Evolutionary conservation across 2,329 filamentous ascomycete genomes (phyloP), one percentile per base, ranked within the genome.

Genomic region (Nigrospora sphaerica): DNA sequence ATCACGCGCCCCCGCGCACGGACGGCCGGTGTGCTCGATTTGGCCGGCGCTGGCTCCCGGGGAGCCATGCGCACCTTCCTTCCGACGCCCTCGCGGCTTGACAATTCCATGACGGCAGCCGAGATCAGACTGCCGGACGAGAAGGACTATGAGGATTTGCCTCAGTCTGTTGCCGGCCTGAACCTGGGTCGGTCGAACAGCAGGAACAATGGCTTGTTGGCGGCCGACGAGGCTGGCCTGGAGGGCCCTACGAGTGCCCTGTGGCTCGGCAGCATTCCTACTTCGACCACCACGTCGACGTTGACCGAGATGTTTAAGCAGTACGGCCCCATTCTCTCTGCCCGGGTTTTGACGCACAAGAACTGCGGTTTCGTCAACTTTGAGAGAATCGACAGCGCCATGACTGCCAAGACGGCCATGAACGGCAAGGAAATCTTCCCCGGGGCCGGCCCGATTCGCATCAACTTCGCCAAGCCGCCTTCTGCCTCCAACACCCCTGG

Each of bases 311-410:
- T 97, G 70, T 98, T 98, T 71, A 88, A 88, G 64, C 79, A 84
- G n/a, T 95, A 93, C 55, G 93, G 93, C 11, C 79, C 86, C 3
- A 95, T 98, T 52, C 78, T 93, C 54, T 96, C 92, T 4, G 92
- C 89, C 28, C 81, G 93, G 53, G 93, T 98, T 5, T 75, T 98
- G 51, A 97, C 93, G 1, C 90, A 98, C 73, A 98, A 98, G 76
- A 97, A 95, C 68, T 98, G 93, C 63, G 93, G 92, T 3, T 98
- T 98, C 57, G 92, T 98, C 62, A 98, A 98, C 67, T 98, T 95
- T 60, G 90, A 97, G 67, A 85, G 81, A 49, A 71, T 93, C 31
- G 91, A 97, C 54, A 95, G 89, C 62, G 93, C 93, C 46, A 84
- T 96, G 35, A 83, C 88, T 49, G 93, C 93, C 14, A 95, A 92